Conservation (phyloP, 2,329 filamentous ascomycete species). For the Monilinia aucupariae region DNA sequence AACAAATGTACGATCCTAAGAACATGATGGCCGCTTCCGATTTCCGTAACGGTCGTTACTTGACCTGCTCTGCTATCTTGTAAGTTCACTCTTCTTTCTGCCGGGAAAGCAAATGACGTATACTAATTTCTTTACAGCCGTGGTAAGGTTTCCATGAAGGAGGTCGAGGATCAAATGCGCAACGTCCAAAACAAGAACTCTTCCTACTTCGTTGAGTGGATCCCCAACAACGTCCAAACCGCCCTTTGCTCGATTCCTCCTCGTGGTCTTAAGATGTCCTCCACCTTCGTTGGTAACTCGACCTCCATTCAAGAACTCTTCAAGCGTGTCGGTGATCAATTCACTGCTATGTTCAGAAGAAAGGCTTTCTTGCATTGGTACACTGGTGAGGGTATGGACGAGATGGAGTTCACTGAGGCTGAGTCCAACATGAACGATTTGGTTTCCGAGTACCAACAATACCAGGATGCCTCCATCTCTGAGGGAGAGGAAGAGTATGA, state of each 20-base stretch:
- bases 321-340: conserved; percentile 99
- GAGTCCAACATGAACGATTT: conserved; percentile 99
- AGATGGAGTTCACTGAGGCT: conserved; percentile 99
- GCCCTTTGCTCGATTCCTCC: conserved; percentile 98
- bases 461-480: conserved; percentile 97
- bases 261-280: conserved; percentile 97
- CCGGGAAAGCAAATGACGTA: background rate
- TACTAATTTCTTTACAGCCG: conserved; percentile 55
- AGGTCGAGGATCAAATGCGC: conserved; percentile 99
- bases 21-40: conserved; percentile 99
- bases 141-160: conserved; percentile 99
- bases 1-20: conserved; percentile 99
- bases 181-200: conserved; percentile 99
- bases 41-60: conserved; percentile 99
- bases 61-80: conserved; percentile 99
- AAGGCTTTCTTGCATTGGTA: conserved; percentile 99
- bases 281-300: conserved; percentile 98
- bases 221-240: conserved; percentile 99
- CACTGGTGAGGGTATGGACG: conserved; percentile 99
- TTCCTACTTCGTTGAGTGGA: conserved; percentile 99
- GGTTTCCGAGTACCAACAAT: conserved; percentile 99
- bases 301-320: conserved; percentile 99
- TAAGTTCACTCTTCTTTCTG: conserved; percentile 26
- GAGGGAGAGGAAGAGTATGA: conserved; percentile 91
- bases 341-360: conserved; percentile 99